Percentiles rank a stretch among this genome's conserved stretches.
Conservation (phyloP, 345 rosid genomes). For the Populus euphratica region DNA sequence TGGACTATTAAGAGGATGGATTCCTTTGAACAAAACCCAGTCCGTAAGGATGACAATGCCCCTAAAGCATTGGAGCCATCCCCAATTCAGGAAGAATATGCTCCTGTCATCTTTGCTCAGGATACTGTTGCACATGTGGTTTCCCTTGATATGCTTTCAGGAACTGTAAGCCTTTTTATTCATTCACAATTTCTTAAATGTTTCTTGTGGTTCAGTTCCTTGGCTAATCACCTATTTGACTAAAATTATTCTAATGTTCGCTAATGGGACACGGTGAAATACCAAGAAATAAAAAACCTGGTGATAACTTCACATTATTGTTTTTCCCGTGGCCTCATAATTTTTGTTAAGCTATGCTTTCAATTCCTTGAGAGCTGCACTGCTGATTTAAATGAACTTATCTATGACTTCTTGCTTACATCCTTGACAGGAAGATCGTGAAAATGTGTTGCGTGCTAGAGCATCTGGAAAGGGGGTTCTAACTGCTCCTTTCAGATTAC, state of each 20-base stretch:
- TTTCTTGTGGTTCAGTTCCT: slow-evolving; percentile 4
- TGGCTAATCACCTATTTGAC: not conserved
- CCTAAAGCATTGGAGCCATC: slow-evolving; percentile 66
- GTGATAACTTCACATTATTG: not conserved
- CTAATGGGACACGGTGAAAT: not conserved
- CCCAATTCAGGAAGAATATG: slow-evolving; percentile 85
- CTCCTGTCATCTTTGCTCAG: slow-evolving; percentile 98
- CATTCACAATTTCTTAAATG: not conserved
- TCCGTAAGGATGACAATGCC: slow-evolving; percentile 67
- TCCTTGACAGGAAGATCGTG: slow-evolving; percentile 78
- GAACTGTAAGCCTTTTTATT: slow-evolving; percentile 55
- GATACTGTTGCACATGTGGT: slow-evolving; percentile 85
- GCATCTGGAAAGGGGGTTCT: slow-evolving; percentile 83
- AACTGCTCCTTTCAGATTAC: slow-evolving; percentile 88
- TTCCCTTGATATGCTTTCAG: slow-evolving; percentile 92
- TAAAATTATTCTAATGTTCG: not conserved
- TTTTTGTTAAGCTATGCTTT: not conserved
- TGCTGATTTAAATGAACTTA: slow-evolving; percentile 1
- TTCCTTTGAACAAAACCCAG: slow-evolving; percentile 63
- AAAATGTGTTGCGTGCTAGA: slow-evolving; percentile 86
- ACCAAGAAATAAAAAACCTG: not conserved
- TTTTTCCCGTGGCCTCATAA: not conserved
- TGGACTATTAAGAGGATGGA: slow-evolving; percentile 92
- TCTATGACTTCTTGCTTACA: slow-evolving; percentile 5
- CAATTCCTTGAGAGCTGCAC: not conserved